A percentile compares a stretch with the other conserved stretches of the same genome.
phyloP scores from a whole-genome alignment of 768 basidiomycete genomes.

The Trametes villosa region DNA sequence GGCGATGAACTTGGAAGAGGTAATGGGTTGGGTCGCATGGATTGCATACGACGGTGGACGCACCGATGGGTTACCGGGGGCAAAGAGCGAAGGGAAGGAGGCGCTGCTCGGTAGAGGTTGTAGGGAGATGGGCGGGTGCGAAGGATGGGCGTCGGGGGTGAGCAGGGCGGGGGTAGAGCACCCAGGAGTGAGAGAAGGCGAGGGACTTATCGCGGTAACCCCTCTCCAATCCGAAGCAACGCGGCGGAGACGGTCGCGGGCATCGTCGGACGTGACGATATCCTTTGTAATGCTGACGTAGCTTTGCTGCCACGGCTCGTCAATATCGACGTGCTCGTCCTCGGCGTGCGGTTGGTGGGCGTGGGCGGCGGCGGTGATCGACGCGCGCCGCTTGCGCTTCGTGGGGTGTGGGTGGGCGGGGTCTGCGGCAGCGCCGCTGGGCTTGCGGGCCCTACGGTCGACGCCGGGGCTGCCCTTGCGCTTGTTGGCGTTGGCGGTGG shows the following conservation, averaged over 20 bases:
- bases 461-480: slow-evolving; percentile 45
- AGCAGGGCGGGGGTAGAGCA: slow-evolving; percentile 40
- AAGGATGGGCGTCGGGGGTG: slow-evolving; percentile 32
- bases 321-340: slow-evolving; percentile 55
- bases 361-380: slow-evolving; percentile 35
- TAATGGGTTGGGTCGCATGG: slow-evolving; percentile 64
- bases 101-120: slow-evolving; percentile 39
- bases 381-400: slow-evolving; percentile 45
- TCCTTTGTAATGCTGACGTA: slow-evolving; percentile 54
- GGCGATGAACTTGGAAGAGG: slow-evolving; percentile 59
- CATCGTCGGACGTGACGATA: slow-evolving; percentile 45
- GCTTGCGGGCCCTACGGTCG: slow-evolving; percentile 42
- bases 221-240: slow-evolving; percentile 71
- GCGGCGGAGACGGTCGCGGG: slow-evolving; percentile 55
- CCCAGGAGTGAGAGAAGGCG: slow-evolving; percentile 36
- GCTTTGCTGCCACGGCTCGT: slow-evolving; percentile 48
- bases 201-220: slow-evolving; percentile 53
- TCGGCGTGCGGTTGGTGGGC: slow-evolving; percentile 32
- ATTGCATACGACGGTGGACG: slow-evolving; percentile 65
- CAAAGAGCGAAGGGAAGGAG: slow-evolving; percentile 40
- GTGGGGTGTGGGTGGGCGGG: slow-evolving; percentile 39
- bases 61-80: slow-evolving; percentile 42
- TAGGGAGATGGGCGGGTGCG: slow-evolving; percentile 33
- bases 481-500: slow-evolving; percentile 29
- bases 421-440: slow-evolving; percentile 41